Percentiles rank a stretch among this genome's conserved stretches.
These are phyloP conservation scores for Verbascum thapsus DNA, from an alignment of 257 asterid genomes.

Conservation along the genomic window DNA sequence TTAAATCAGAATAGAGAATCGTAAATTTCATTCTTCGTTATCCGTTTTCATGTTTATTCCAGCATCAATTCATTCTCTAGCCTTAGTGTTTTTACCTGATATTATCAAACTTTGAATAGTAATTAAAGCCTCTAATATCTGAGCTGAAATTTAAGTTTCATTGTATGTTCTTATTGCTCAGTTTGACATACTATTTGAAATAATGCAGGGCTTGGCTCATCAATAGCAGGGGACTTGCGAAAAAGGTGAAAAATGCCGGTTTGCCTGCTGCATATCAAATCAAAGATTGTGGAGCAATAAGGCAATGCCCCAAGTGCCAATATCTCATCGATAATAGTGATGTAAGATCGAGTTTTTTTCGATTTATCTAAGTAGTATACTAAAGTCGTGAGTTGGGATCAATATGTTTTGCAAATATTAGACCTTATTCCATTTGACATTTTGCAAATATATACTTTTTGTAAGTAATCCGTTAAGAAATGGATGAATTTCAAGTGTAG, in stretches of 20 bases:
- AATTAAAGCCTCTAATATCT: conserved; percentile 1
- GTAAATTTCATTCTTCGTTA: not conserved
- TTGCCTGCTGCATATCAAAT: conserved; percentile 47
- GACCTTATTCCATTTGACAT: not conserved
- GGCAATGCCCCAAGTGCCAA: conserved; percentile 72
- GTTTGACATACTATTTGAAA: not conserved
- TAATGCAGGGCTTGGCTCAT: conserved; percentile 77
- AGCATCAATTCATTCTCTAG: not conserved
- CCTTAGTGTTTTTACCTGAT: not conserved
- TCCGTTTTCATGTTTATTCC: not conserved
- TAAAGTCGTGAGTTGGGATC: not conserved
- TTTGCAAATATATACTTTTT: no score
- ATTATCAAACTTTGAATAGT: not conserved
- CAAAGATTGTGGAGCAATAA: conserved; percentile 69
- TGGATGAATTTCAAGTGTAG: no score
- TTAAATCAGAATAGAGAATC: not conserved
- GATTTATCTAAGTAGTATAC: not conserved
- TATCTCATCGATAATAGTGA: conserved; percentile 58
- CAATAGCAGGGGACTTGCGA: conserved; percentile 66
- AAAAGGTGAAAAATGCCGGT: conserved; percentile 74
- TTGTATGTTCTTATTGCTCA: not conserved
- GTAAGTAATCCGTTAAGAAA: no score
- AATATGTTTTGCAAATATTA: not conserved
- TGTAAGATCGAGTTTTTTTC: conserved; percentile 46
- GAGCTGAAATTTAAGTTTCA: conserved; percentile 9